A percentile compares a stretch with the other conserved stretches of the same genome.
Evolutionary conservation across 2,329 filamentous ascomycete species (phyloP).

Genomic region (Aspergillus candidus): DNA sequence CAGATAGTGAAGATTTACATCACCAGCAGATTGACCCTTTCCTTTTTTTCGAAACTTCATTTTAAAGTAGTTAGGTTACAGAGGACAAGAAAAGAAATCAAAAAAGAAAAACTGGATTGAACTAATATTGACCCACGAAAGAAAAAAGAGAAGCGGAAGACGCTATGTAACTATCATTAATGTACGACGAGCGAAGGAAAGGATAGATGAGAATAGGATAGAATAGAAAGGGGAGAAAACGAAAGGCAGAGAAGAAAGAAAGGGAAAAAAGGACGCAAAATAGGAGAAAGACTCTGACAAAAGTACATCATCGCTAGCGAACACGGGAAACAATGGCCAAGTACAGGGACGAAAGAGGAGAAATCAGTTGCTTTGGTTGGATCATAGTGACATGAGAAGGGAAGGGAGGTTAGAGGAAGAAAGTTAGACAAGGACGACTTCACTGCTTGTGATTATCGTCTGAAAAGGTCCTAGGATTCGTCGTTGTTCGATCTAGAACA

Average conservation of each 20-base stretch:
- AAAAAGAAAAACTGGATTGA: not conserved
- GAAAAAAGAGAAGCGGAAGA: not conserved
- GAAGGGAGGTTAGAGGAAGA: not conserved
- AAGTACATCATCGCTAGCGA: too few relatives aligned
- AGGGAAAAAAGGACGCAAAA: not conserved
- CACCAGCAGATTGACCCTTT: too few relatives aligned
- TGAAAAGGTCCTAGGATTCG: constrained; percentile 12
- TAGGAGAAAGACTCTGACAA: too few relatives aligned
- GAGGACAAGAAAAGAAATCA: constrained; percentile 1
- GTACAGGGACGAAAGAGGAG: too few relatives aligned
- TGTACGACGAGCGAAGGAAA: constrained; percentile 3
- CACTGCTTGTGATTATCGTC: too few relatives aligned
- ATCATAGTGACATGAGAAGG: too few relatives aligned
- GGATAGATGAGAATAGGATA: constrained; percentile 2
- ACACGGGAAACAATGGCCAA: not conserved
- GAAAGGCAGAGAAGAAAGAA: not conserved
- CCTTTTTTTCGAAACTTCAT: too few relatives aligned
- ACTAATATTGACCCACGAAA: too few relatives aligned
- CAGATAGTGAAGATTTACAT: too few relatives aligned
- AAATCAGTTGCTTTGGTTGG: too few relatives aligned
- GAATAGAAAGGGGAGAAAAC: not conserved
- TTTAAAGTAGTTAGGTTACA: too few relatives aligned
- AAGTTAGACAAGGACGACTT: not conserved
- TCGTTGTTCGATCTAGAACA: constrained; percentile 30
- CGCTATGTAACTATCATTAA: constrained; percentile 6